Percentiles rank a stretch among this genome's conserved stretches.
Conservation (phyloP, 2,329 filamentous ascomycete species). For the Aspergillus eucalypticola region DNA sequence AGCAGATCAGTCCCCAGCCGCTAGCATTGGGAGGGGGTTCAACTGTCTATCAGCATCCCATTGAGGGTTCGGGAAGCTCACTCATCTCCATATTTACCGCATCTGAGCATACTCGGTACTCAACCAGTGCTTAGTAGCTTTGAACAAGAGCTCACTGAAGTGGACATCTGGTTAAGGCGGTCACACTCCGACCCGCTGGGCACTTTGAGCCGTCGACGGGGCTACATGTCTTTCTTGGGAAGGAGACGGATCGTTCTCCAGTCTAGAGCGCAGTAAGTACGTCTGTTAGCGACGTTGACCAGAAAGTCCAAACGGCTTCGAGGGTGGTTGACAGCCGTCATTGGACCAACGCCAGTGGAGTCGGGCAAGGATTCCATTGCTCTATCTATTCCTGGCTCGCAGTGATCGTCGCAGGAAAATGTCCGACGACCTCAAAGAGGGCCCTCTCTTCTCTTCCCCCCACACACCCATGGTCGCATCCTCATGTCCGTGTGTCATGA, state of each 20-base stretch:
- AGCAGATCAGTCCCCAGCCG: too few relatives aligned
- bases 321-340: conserved; percentile 2
- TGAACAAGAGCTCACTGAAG: neutral
- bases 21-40: too few relatives aligned
- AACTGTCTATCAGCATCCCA: neutral
- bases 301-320: conserved; percentile 10
- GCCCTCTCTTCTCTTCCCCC: neutral
- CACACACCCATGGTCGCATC: neutral
- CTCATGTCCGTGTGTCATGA: conserved; percentile 1
- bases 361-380: conserved; percentile 16
- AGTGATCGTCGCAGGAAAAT: conserved; percentile 25
- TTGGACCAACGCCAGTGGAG: conserved; percentile 15
- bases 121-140: too few relatives aligned
- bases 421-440: conserved; percentile 14
- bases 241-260: conserved; percentile 9
- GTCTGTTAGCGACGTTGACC: neutral
- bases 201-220: neutral
- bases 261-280: neutral
- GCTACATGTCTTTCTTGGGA: conserved; percentile 6
- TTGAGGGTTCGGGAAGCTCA: neutral
- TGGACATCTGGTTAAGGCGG: neutral
- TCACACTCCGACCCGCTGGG: neutral
- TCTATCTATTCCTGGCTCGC: conserved; percentile 22
- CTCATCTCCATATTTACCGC: too few relatives aligned
- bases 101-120: too few relatives aligned